Evolutionary conservation across 306 rosid genomes (phyloP).

Genomic region (Cucumis sativus): Cucumber_9930_V3 NC_026655.2:169501-170000

Average conservation of each 20-base stretch:
- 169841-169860: background rate
- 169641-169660: too few relatives aligned
- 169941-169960: background rate
- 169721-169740: too few relatives aligned
- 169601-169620: too few relatives aligned
- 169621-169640: too few relatives aligned
- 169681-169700: background rate
- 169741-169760: too few relatives aligned
- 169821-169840: background rate
- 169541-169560: too few relatives aligned
- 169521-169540: too few relatives aligned
- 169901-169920: background rate
- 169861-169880: background rate
- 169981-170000: conserved; percentile 64
- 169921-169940: background rate
- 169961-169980: conserved; percentile 15
- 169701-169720: too few relatives aligned
- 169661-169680: background rate
- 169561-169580: too few relatives aligned
- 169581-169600: too few relatives aligned
- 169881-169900: background rate
- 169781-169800: background rate
- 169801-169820: background rate
- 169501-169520: too few relatives aligned
- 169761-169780: background rate